Base-by-base conservation (phyloP, 2,329 filamentous ascomycete genomes). In the Lecanosticta acicola region DNA sequence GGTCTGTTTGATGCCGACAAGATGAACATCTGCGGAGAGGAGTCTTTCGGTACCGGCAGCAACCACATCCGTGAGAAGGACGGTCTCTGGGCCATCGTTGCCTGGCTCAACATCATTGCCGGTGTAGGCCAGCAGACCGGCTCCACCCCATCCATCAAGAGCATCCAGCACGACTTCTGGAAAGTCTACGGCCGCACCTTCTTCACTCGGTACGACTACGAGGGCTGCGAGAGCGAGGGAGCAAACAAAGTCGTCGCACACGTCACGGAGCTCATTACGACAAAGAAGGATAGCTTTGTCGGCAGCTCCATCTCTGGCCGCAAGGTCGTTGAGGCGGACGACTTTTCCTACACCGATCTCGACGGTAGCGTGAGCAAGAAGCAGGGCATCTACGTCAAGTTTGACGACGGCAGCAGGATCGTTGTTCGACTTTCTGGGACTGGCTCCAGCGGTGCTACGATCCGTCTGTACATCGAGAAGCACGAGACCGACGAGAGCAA, bases 1-100 rank as follows among this genome's bases (percentile, higher is more conserved):
- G 88, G 89, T 60, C 79, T 96, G 48, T 95, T 96, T 62, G 90
- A 96, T 64, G 85, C 87, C 56, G 77, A 94, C 72, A 95, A 94
- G 78, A 84, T 96, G 65, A 95, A 93, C 63, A 98, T 98, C 67
- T 98, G 93, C 66, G 93, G 93, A 48, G 93, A 98, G 72, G 93
- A 98, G 78, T 93, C 86, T 55, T 98, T 98, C 68, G 93, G 93
- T 57, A 98, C 93, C 9, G 93, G 93, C 32, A 94, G 87, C 71
- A 96, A 98, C 76, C 93, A 98, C 71, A 95, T 98, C 65, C 88
- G 93, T 59, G 93, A 98, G 76, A 98, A 98, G 80, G 93, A 98
- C 64, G 93, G 93, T 52, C 79, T 98, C 34, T 98, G 93, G 93
- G 93, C 93, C 50, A 80, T 98, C 52, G 85, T 96, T 43, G 93